phyloP scores from a whole-genome alignment of 768 basidiomycete genomes.

The Rhodotorula paludigena region DNA sequence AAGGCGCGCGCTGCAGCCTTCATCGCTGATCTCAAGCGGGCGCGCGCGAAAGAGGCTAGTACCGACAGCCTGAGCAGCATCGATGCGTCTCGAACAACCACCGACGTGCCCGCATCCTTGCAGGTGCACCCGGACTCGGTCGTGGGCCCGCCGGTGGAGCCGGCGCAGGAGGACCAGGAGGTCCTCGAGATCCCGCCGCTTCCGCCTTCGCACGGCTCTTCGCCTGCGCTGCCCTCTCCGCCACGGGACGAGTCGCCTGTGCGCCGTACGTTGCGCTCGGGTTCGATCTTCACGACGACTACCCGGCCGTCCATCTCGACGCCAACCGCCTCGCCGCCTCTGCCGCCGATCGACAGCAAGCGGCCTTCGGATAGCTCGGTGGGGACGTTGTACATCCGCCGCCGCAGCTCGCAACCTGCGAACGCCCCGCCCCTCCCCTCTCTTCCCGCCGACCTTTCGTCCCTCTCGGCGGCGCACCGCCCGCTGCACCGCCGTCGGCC shows the following conservation, averaged over 20 bases:
- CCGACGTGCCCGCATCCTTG: too few relatives aligned
- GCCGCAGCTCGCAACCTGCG: neutral
- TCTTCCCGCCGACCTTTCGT: neutral
- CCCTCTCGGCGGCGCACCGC: slow-evolving; percentile 1
- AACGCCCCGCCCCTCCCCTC: neutral
- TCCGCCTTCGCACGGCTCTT: neutral
- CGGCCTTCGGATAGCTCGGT: neutral
- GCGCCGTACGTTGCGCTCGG: too few relatives aligned
- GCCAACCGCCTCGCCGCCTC: neutral
- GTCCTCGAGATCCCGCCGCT: too few relatives aligned
- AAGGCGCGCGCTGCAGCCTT: slow-evolving; percentile 31
- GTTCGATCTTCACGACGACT: neutral
- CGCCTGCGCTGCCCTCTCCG: neutral
- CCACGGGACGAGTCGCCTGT: too few relatives aligned
- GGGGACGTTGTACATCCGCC: neutral
- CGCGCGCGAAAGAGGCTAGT: too few relatives aligned
- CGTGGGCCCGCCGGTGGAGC: too few relatives aligned
- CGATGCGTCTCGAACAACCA: too few relatives aligned
- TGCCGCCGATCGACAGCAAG: neutral
- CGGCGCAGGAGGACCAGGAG: too few relatives aligned
- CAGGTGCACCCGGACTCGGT: too few relatives aligned
- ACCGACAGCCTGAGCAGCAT: too few relatives aligned
- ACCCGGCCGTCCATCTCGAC: neutral
- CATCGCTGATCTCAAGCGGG: slow-evolving; percentile 27
- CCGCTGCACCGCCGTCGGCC: slow-evolving; percentile 9